phyloP scores from a whole-genome alignment of 352 stramenopile genomes.

The Vaucheria bursata region DNA sequence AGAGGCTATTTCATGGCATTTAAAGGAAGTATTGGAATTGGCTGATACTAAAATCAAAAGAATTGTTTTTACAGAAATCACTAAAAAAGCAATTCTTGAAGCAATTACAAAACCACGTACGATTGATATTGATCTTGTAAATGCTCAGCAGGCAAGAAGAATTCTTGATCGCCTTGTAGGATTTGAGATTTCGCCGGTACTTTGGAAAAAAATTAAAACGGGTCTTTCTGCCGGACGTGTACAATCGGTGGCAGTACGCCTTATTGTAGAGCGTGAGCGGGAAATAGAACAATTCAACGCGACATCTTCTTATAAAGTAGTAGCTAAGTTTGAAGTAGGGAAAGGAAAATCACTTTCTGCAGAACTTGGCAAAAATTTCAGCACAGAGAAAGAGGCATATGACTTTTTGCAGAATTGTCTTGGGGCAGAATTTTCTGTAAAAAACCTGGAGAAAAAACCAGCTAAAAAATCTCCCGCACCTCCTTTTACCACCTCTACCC shows the following conservation, averaged over 20 bases:
- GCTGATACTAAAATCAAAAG: slow-evolving; percentile 3
- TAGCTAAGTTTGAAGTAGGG: not conserved
- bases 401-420: not conserved
- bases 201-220: slow-evolving; percentile 61
- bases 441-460: not conserved
- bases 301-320: too few species aligned
- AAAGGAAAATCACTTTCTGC: not conserved
- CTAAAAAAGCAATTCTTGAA: slow-evolving; percentile 32
- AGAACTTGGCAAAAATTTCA: not conserved
- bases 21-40: slow-evolving; percentile 19
- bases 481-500: slow-evolving; percentile 59
- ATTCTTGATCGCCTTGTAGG: slow-evolving; percentile 50
- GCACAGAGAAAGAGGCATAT: not conserved
- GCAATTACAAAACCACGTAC: slow-evolving; percentile 36
- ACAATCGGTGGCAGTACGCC: slow-evolving; percentile 55
- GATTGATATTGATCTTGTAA: slow-evolving; percentile 53
- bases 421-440: not conserved
- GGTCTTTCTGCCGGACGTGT: slow-evolving; percentile 56
- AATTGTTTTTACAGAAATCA: slow-evolving; percentile 58
- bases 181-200: slow-evolving; percentile 56
- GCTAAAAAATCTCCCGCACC: slow-evolving; percentile 4
- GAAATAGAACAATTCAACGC: too few species aligned
- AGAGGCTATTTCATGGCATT: slow-evolving; percentile 62
- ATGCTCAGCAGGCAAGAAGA: slow-evolving; percentile 45
- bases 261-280: too few species aligned